A percentile compares a stretch with the other conserved stretches of the same genome.
Conservation (phyloP, 306 rosid genomes). For the Fagus crenata region DNA sequence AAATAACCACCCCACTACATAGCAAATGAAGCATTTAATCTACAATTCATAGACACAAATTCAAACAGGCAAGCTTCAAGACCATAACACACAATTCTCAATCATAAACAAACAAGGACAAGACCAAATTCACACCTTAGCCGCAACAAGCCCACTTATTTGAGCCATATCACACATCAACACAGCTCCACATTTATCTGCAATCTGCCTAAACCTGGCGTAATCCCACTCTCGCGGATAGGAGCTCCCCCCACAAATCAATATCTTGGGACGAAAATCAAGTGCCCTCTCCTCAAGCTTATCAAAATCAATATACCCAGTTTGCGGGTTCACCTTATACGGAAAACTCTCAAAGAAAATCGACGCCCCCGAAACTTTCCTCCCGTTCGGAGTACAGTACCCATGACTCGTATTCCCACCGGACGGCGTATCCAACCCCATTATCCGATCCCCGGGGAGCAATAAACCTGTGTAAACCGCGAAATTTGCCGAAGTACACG, state of each 20-base stretch:
- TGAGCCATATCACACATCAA: constrained; percentile 95
- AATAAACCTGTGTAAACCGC: constrained; percentile 85
- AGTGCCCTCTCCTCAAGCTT: constrained; percentile 93
- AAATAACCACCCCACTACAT: constrained; percentile 3
- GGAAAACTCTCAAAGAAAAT: constrained; percentile 92
- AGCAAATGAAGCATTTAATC: too few relatives aligned
- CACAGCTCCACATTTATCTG: constrained; percentile 88
- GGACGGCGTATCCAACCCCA: constrained; percentile 96
- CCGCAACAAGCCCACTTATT: constrained; percentile 85
- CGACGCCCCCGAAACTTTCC: constrained; percentile 81
- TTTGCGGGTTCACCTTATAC: constrained; percentile 79
- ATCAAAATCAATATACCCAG: constrained; percentile 80
- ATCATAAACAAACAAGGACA: background rate
- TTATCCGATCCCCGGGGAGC: constrained; percentile 78
- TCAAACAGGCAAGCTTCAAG: background rate
- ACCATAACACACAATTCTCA: background rate
- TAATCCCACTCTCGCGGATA: constrained; percentile 96
- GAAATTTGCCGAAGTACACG: constrained; percentile 91
- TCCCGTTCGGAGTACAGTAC: constrained; percentile 80
- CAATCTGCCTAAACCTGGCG: constrained; percentile 79
- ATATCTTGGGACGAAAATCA: constrained; percentile 96
- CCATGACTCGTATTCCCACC: constrained; percentile 99
- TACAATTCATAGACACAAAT: background rate
- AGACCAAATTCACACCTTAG: constrained; percentile 62
- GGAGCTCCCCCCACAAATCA: constrained; percentile 93